Percentiles rank a stretch among this genome's conserved stretches.
Evolutionary conservation across 2,329 filamentous ascomycete genomes (phyloP).

Genomic region (Penicillium sp.): DNA sequence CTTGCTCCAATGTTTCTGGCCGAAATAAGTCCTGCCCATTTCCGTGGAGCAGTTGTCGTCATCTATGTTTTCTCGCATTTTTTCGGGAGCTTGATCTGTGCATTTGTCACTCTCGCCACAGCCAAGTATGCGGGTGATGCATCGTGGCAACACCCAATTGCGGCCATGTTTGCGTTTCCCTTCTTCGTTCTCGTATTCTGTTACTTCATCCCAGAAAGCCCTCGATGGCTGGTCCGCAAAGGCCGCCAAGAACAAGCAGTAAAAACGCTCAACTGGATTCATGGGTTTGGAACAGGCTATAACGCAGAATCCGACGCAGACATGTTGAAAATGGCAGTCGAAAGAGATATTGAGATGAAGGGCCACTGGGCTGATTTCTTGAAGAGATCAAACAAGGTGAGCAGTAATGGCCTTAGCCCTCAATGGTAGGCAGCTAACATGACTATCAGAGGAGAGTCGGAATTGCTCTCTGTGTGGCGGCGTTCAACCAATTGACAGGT

Average conservation of each 20-base stretch:
- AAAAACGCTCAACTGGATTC: neutral
- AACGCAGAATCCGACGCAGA: neutral
- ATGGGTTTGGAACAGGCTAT: neutral
- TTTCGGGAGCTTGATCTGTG: neutral
- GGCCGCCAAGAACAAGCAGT: neutral
- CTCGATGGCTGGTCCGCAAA: neutral
- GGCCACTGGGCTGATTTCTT: slow-evolving; percentile 16
- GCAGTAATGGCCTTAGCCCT: neutral
- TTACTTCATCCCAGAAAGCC: neutral
- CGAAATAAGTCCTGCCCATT: neutral
- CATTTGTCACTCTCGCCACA: neutral
- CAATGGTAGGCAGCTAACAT: no score
- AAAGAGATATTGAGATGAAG: slow-evolving; percentile 13
- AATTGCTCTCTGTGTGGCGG: slow-evolving; percentile 7
- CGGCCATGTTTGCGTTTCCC: neutral
- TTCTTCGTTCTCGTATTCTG: neutral
- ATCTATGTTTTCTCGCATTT: neutral
- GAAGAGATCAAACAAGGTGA: slow-evolving; percentile 13
- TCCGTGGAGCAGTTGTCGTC: neutral
- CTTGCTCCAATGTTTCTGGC: slow-evolving; percentile 11
- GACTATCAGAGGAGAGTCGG: neutral
- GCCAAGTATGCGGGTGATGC: neutral
- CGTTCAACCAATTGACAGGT: slow-evolving; percentile 12
- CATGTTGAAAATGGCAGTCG: slow-evolving; percentile 11
- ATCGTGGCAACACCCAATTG: neutral